Percentiles rank a stretch among this genome's conserved stretches.
Conservation (phyloP, 371 early-diverging fungal species). For the Mucor indicus region DNA sequence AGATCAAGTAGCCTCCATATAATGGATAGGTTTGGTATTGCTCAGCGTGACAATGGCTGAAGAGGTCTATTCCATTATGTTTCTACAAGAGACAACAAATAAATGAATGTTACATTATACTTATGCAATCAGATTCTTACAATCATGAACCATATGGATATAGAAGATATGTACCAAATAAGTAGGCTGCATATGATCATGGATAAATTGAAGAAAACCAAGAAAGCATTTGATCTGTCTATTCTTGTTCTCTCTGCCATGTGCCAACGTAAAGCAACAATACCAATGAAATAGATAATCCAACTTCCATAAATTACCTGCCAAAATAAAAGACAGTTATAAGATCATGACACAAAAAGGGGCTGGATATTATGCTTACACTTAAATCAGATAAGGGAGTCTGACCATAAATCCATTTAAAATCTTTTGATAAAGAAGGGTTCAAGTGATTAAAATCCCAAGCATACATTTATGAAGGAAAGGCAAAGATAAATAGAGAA, state of each 20-base stretch:
- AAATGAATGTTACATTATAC: no score
- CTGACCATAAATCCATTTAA: constrained; percentile 16
- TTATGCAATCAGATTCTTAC: no score
- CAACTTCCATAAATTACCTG: constrained; percentile 17
- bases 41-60: constrained; percentile 4
- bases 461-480: neutral
- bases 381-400: constrained; percentile 21
- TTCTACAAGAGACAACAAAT: no score
- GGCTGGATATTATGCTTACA: neutral
- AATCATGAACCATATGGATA: no score
- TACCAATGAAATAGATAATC: constrained; percentile 16
- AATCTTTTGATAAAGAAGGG: constrained; percentile 2
- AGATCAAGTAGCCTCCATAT: constrained; percentile 14
- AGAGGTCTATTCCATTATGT: neutral
- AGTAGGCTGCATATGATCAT: constrained; percentile 4
- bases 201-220: constrained; percentile 7
- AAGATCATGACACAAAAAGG: no score
- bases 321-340: no score
- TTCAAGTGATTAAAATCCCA: constrained; percentile 6
- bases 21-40: neutral
- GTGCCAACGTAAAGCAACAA: constrained; percentile 19
- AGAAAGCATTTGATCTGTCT: neutral
- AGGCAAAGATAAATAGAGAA: no score
- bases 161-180: constrained; percentile 3
- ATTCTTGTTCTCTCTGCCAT: constrained; percentile 22